phyloP scores from a whole-genome alignment of 2,329 filamentous ascomycete genomes.

The Parascedosporium putredinis region DNA sequence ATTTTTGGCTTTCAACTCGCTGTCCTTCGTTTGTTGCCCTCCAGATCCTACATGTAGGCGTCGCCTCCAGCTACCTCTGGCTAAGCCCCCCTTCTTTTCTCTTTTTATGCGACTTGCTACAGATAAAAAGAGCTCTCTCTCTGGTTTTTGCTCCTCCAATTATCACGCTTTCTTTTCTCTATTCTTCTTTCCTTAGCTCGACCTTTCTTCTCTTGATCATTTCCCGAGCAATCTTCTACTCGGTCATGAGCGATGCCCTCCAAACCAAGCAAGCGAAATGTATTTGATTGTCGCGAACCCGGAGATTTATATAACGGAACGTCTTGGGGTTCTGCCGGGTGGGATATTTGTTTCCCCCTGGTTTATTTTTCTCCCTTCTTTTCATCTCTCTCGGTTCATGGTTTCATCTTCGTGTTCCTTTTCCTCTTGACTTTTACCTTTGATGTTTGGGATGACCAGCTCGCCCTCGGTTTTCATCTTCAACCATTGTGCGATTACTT shows the following conservation, averaged over 20 bases:
- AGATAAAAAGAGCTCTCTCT: no score
- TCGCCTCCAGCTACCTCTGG: no score
- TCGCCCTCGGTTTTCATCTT: slow-evolving; percentile 14
- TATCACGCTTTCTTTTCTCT: background rate
- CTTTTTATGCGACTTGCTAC: background rate
- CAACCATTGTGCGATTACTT: slow-evolving; percentile 9
- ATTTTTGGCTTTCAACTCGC: slow-evolving; percentile 13
- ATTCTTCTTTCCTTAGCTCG: slow-evolving; percentile 14
- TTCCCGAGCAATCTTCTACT: slow-evolving; percentile 12
- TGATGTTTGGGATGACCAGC: slow-evolving; percentile 16
- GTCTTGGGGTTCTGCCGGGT: background rate
- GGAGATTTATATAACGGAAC: background rate
- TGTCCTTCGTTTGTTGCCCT: no score
- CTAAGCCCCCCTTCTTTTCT: no score
- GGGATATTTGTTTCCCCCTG: no score
- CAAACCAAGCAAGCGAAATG: background rate
- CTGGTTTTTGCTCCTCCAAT: no score
- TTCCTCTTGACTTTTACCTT: slow-evolving; percentile 16
- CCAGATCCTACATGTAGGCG: no score
- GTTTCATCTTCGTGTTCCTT: slow-evolving; percentile 14
- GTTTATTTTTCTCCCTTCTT: slow-evolving; percentile 10
- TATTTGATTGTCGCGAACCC: background rate
- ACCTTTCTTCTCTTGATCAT: slow-evolving; percentile 14
- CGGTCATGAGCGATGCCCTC: slow-evolving; percentile 1
- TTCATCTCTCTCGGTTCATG: slow-evolving; percentile 13